Evolutionary conservation across 176 grass and related monocot species (phyloP).

Genomic region (Carex cristatella): DNA sequence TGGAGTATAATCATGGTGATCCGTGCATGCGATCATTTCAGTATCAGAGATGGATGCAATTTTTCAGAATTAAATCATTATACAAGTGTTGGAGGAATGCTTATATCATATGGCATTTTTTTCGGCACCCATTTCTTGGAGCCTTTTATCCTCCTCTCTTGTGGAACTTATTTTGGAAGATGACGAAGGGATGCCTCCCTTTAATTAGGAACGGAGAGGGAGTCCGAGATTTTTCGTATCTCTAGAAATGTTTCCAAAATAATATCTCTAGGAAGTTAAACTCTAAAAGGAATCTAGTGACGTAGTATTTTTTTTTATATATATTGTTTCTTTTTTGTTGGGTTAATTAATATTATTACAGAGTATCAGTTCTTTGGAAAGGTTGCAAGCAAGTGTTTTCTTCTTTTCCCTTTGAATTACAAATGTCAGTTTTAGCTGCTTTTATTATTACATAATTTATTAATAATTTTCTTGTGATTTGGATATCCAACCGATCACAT

Average conservation of each 20-base stretch:
- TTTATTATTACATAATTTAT: neutral
- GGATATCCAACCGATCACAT: neutral
- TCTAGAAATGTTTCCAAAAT: neutral
- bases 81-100: neutral
- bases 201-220: neutral
- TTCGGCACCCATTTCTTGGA: neutral
- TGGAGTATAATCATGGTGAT: neutral
- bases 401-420: neutral
- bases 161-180: neutral
- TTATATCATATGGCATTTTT: neutral
- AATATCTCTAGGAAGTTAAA: constrained; percentile 9
- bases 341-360: constrained; percentile 15
- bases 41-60: neutral
- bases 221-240: neutral
- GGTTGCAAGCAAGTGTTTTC: constrained; percentile 1
- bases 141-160: neutral
- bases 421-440: neutral
- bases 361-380: constrained; percentile 17
- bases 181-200: constrained; percentile 11
- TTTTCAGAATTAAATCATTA: neutral
- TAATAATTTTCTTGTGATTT: neutral
- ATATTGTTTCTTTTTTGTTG: constrained; percentile 9
- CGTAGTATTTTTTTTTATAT: constrained; percentile 3
- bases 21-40: neutral
- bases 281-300: constrained; percentile 9